Conservation (phyloP, 176 grass and related monocot species). For the Ensete ventricosum region DNA sequence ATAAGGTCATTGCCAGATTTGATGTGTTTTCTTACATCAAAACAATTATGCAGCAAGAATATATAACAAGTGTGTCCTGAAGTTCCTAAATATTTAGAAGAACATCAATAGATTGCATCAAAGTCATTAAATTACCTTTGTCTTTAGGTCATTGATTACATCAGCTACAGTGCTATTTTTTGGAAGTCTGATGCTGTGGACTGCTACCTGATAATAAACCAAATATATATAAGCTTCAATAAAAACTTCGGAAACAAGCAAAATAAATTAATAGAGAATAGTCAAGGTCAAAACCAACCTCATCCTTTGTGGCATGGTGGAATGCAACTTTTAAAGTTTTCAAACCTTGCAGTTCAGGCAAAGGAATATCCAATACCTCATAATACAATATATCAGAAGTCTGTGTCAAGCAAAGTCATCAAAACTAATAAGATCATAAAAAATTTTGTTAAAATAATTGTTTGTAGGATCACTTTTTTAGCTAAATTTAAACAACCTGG, state of each 20-base stretch:
- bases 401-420: slow-evolving; percentile 37
- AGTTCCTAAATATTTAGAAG: too few relatives aligned
- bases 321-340: slow-evolving; percentile 96
- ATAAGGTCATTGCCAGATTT: background rate
- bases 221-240: background rate
- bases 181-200: slow-evolving; percentile 39
- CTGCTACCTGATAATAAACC: slow-evolving; percentile 27
- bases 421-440: background rate
- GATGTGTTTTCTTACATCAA: too few relatives aligned
- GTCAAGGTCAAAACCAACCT: slow-evolving; percentile 39
- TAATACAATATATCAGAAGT: slow-evolving; percentile 99
- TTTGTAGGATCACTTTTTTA: background rate
- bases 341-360: slow-evolving; percentile 91
- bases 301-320: slow-evolving; percentile 85
- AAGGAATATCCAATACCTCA: slow-evolving; percentile 91
- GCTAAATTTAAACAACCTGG: slow-evolving; percentile 42
- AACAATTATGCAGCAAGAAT: too few relatives aligned
- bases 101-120: background rate
- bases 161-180: slow-evolving; percentile 43
- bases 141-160: slow-evolving; percentile 49
- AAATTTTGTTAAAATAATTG: background rate
- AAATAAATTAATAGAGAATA: too few relatives aligned
- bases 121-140: slow-evolving; percentile 38
- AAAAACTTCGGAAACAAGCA: too few relatives aligned
- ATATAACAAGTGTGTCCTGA: too few relatives aligned